Evolutionary conservation across 208 protist genomes (phyloP).

Genomic region (Wallacemonas rigidus): DNA sequence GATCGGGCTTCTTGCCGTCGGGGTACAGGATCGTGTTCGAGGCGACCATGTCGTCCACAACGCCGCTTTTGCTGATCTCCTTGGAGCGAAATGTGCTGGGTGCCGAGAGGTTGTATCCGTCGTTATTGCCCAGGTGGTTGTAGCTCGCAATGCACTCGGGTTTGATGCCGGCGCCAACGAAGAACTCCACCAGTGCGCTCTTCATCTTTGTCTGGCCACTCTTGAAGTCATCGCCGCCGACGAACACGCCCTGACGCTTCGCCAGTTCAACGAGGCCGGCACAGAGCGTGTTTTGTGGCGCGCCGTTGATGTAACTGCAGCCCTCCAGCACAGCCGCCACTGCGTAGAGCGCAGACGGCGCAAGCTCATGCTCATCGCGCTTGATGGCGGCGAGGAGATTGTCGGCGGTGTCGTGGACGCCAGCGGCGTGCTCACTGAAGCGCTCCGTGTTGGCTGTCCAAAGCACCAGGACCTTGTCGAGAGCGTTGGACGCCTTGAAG

Average conservation of each 20-base stretch:
- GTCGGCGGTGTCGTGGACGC: constrained; percentile 97
- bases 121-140: constrained; percentile 99
- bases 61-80: constrained; percentile 99
- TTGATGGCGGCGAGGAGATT: constrained; percentile 94
- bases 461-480: constrained; percentile 98
- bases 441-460: constrained; percentile 99
- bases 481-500: constrained; percentile 84
- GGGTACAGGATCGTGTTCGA: constrained; percentile 97
- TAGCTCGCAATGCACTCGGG: constrained; percentile 86
- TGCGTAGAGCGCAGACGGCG: constrained; percentile 97
- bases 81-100: constrained; percentile 98
- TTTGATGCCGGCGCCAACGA: constrained; percentile 94
- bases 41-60: constrained; percentile 99
- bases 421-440: constrained; percentile 90
- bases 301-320: constrained; percentile 98
- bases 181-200: constrained; percentile 98
- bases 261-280: constrained; percentile 95
- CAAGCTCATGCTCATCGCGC: constrained; percentile 89
- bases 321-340: constrained; percentile 97
- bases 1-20: constrained; percentile 94
- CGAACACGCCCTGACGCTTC: constrained; percentile 81
- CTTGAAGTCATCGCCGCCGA: constrained; percentile 99
- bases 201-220: constrained; percentile 99
- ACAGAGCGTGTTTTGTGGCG: constrained; percentile 99
- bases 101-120: constrained; percentile 97